Conservation (phyloP, 805 yeast genomes). For the Crinitomyces ghanaensis region DNA sequence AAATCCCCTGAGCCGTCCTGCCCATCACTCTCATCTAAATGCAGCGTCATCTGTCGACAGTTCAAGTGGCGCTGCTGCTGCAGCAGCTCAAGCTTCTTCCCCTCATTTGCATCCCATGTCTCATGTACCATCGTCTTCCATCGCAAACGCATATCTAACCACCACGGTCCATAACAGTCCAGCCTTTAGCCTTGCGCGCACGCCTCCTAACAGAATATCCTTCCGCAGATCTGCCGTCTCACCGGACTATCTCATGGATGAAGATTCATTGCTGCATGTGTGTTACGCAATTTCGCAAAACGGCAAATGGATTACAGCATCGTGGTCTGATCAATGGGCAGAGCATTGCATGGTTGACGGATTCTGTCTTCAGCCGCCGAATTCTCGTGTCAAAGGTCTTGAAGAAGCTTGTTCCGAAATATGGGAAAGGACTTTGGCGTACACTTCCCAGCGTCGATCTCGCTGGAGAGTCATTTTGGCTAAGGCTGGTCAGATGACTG, state of each 20-base stretch:
- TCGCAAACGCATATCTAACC: neutral
- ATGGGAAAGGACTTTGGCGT: slow-evolving; percentile 23
- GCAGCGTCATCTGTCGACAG: no score
- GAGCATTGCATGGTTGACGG: slow-evolving; percentile 47
- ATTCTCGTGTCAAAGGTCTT: slow-evolving; percentile 14
- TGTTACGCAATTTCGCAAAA: slow-evolving; percentile 78
- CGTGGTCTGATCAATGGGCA: slow-evolving; percentile 86
- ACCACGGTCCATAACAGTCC: slow-evolving; percentile 15
- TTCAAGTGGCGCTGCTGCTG: no score
- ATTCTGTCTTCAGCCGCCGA: slow-evolving; percentile 22
- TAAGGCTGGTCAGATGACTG: slow-evolving; percentile 26
- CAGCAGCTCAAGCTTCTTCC: no score
- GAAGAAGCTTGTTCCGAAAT: slow-evolving; percentile 24
- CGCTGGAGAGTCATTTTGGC: slow-evolving; percentile 27
- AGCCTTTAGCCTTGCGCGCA: slow-evolving; percentile 26
- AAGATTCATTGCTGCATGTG: slow-evolving; percentile 71
- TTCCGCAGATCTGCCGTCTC: slow-evolving; percentile 19
- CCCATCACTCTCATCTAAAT: no score
- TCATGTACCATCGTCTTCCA: neutral
- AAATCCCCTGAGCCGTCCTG: no score
- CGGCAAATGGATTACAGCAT: slow-evolving; percentile 72
- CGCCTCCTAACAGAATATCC: slow-evolving; percentile 22
- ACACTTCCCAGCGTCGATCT: slow-evolving; percentile 15
- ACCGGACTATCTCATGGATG: slow-evolving; percentile 32
- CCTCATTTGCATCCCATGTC: neutral